phyloP scores from a whole-genome alignment of 2,329 filamentous ascomycete species.

The Chrysosporium keratinophilum region DNA sequence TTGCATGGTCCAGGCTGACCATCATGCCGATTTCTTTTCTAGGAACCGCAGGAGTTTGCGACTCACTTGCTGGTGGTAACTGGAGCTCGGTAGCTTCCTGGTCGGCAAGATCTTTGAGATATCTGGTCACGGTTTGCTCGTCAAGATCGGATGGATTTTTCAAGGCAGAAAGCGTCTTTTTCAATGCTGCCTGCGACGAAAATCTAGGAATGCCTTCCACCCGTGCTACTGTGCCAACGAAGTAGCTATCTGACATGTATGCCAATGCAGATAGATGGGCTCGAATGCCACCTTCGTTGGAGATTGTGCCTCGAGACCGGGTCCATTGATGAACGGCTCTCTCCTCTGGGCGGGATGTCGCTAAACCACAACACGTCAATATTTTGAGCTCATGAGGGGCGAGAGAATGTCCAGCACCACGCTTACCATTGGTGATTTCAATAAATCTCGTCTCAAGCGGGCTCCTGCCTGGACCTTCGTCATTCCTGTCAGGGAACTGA shows the following conservation, averaged over 20 bases:
- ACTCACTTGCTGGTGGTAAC: not conserved
- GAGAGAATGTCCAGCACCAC: not conserved
- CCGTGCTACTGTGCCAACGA: conserved; percentile 77
- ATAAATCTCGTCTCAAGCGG: conserved; percentile 52
- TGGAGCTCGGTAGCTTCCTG: conserved; percentile 34
- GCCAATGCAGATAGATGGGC: conserved; percentile 81
- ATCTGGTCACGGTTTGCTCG: conserved; percentile 30
- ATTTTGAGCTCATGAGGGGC: not conserved
- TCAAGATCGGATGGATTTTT: conserved; percentile 38
- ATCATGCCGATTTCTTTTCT: conserved; percentile 40
- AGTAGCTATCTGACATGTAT: conserved; percentile 87
- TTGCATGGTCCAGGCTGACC: conserved; percentile 43
- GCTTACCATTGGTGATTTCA: conserved; percentile 46
- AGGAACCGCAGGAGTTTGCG: not conserved
- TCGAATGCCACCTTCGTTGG: conserved; percentile 59
- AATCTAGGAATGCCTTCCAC: conserved; percentile 74
- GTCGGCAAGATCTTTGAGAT: conserved; percentile 34
- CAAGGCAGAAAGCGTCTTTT: conserved; percentile 31
- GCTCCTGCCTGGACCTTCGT: conserved; percentile 25
- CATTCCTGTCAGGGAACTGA: conserved; percentile 35
- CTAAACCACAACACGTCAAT: not conserved
- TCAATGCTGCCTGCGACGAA: conserved; percentile 41
- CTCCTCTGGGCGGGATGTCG: conserved; percentile 45
- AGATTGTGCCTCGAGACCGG: conserved; percentile 54
- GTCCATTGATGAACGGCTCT: conserved; percentile 54